Percentiles rank a stretch among this genome's conserved stretches.
phyloP scores from a whole-genome alignment of 2,329 filamentous ascomycete genomes.

The Phialocephala subalpina region DNA sequence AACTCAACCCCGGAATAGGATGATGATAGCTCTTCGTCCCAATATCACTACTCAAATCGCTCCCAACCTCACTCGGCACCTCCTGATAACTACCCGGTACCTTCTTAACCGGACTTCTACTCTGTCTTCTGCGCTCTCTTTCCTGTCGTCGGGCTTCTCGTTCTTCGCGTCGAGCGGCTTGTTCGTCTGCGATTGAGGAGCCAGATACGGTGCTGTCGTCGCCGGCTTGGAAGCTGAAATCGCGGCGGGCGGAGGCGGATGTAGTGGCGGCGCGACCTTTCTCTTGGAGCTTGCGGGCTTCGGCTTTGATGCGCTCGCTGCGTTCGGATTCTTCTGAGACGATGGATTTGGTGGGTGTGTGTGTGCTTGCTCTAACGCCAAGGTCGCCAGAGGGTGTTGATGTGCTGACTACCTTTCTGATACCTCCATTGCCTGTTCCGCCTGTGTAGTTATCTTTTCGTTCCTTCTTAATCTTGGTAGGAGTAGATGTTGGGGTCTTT shows the following conservation, averaged over 20 bases:
- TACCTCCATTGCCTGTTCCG: conserved; percentile 32
- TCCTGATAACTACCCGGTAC: conserved; percentile 37
- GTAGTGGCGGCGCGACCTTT: conserved; percentile 53
- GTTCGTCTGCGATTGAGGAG: conserved; percentile 14
- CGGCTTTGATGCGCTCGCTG: conserved; percentile 58
- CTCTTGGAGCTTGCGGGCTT: conserved; percentile 63
- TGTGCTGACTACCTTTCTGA: conserved; percentile 42
- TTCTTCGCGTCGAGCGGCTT: conserved; percentile 22
- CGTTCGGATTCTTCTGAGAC: neutral
- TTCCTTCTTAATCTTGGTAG: conserved; percentile 46
- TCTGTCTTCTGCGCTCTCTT: conserved; percentile 31
- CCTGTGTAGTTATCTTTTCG: conserved; percentile 36
- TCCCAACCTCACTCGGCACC: conserved; percentile 26
- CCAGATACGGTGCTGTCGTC: conserved; percentile 40
- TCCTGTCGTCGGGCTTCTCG: conserved; percentile 30
- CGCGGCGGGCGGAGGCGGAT: too few species aligned
- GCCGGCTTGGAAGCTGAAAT: conserved; percentile 44
- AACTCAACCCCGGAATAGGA: conserved; percentile 43
- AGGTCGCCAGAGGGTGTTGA: conserved; percentile 6
- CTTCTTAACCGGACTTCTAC: conserved; percentile 39
- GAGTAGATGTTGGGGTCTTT: conserved; percentile 62
- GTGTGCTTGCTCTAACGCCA: neutral
- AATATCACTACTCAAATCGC: conserved; percentile 37
- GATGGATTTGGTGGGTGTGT: conserved; percentile 1
- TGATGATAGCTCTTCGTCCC: conserved; percentile 47